Base-by-base conservation (phyloP, 163 green algal genomes). In the Prototheca stagnorum region DNA sequence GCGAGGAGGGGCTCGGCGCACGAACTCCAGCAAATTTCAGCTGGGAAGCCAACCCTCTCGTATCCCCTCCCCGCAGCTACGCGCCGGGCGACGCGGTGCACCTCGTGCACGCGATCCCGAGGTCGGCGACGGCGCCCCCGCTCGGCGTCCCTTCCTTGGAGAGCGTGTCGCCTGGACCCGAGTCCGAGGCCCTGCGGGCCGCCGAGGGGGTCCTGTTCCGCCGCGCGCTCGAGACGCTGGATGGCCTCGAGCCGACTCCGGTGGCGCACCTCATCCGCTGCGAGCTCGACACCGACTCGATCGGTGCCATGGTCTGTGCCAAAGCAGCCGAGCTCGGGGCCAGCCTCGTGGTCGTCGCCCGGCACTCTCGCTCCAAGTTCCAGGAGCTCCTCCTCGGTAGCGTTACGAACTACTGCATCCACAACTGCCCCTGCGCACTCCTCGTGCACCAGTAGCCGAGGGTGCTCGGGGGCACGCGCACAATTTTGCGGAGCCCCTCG, bases 331-430 rank as follows among this genome's bases (percentile, higher is more conserved):
- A 77, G 42, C 54, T 85, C 47, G 47, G 68, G 19, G 77, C 62
- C 20, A 49, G 44, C 1, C 50, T 67, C 2, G 51, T 82, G 2
- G 61, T 83, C 5, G 67, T 87, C 52, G 63, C 77, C 17, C 53
- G 45, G 14, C 65, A 78, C 26, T 57, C 34, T 15, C 67, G 66
- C 35, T 65, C 50, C n/a, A 45, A 41, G 28, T 36, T 84, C n/a
- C 56, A 68, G n/a, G 59, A 77, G 34, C 74, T 85, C 28, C 77
- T 86, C 43, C 52, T 85, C 5, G 77, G 76, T 44, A 64, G 35
- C 19, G 51, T 80, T 22, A 78, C 63, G 20, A 64, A 65, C 31
- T 82, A 68, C 47, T 72, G 56, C 44, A 59, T 67, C 35, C 63
- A 79, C 49, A 70, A 81, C 59, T 70, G 49, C 49, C 59, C 55